phyloP scores from a whole-genome alignment of 192 early-diverging fungal genomes.

The Podila minutissima region DNA sequence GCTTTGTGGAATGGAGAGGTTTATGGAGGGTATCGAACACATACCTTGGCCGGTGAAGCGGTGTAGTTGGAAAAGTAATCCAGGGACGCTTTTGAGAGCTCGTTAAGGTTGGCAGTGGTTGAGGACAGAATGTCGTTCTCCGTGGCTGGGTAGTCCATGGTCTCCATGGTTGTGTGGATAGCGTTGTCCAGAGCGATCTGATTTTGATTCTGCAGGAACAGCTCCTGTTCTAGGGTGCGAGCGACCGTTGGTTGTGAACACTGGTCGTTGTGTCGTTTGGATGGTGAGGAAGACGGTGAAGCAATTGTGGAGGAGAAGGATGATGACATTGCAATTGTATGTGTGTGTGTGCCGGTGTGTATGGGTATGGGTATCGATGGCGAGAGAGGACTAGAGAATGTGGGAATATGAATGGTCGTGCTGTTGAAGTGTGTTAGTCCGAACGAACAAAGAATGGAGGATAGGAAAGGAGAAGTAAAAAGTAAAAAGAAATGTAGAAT shows the following conservation, averaged over 20 bases:
- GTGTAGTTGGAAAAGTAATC: slow-evolving; percentile 22
- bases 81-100: slow-evolving; percentile 3
- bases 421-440: background rate
- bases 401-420: background rate
- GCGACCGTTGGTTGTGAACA: too few species aligned
- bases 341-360: background rate
- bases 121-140: background rate
- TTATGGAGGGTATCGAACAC: background rate
- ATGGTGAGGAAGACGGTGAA: background rate
- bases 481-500: background rate
- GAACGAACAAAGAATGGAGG: background rate
- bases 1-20: background rate
- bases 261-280: background rate
- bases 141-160: slow-evolving; percentile 9
- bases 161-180: background rate
- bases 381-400: background rate
- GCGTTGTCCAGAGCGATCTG: too few species aligned
- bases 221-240: too few species aligned
- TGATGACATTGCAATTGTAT: background rate
- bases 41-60: slow-evolving; percentile 32
- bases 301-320: background rate
- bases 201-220: too few species aligned
- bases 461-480: background rate
- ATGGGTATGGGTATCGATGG: background rate
- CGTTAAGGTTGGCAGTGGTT: background rate